Percentiles rank a stretch among this genome's conserved stretches.
Evolutionary conservation across 129 eudicot genomes (phyloP).

Genomic region (Deinandra increscens): DNA sequence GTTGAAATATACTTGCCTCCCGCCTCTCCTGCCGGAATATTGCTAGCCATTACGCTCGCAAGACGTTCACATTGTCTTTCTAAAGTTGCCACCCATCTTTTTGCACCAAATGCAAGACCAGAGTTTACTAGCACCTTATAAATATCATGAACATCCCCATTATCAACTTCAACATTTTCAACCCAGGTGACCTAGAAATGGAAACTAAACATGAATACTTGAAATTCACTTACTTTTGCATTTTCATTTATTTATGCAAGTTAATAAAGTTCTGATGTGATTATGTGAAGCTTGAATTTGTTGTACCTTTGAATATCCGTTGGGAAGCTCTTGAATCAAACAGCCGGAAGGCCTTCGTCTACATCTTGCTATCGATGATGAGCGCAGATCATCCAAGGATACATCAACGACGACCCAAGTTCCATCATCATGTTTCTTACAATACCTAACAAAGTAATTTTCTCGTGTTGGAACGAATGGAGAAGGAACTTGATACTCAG

Average conservation of each 20-base stretch:
- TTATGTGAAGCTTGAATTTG: neutral
- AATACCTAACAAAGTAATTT: constrained; percentile 80
- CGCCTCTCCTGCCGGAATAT: constrained; percentile 81
- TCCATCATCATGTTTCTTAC: constrained; percentile 76
- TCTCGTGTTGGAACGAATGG: constrained; percentile 98
- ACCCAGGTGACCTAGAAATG: constrained; percentile 77
- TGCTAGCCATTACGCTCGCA: constrained; percentile 84
- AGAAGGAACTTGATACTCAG: constrained; percentile 95
- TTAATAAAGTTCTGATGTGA: neutral
- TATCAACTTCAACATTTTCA: constrained; percentile 92
- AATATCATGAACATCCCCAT: constrained; percentile 62
- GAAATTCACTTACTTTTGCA: neutral
- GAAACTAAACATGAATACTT: neutral
- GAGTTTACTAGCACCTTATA: constrained; percentile 73
- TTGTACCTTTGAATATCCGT: constrained; percentile 86
- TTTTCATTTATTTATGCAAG: neutral
- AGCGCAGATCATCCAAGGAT: constrained; percentile 76
- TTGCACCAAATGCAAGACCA: constrained; percentile 91
- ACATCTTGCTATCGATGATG: constrained; percentile 51
- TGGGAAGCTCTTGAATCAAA: constrained; percentile 82
- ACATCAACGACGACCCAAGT: constrained; percentile 96
- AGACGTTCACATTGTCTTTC: constrained; percentile 93
- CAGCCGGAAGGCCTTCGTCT: constrained; percentile 97
- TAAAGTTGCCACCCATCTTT: constrained; percentile 81
- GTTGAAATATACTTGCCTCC: constrained; percentile 57